Evolutionary conservation across 257 asterid genomes (phyloP).

Genomic region (Scutellaria minor): DNA sequence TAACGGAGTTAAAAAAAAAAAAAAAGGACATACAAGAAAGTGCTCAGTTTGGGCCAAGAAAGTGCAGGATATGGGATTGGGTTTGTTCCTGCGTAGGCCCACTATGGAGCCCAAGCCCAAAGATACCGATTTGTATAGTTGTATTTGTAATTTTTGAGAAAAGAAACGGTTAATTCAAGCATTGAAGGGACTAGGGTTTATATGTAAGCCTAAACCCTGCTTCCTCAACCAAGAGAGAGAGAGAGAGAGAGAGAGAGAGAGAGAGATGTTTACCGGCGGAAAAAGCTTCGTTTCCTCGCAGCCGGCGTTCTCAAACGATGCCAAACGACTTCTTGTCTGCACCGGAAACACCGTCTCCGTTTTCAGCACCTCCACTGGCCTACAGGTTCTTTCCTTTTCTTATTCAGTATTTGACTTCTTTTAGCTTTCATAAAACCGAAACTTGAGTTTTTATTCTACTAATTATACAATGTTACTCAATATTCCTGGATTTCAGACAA

Average conservation of each 20-base stretch:
- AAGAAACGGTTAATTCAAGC: background rate
- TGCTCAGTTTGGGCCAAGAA: no score
- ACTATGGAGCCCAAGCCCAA: no score
- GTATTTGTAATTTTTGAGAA: background rate
- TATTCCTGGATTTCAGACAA: slow-evolving; percentile 47
- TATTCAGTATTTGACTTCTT: background rate
- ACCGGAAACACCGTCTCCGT: slow-evolving; percentile 84
- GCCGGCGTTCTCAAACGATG: slow-evolving; percentile 94
- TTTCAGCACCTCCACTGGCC: slow-evolving; percentile 89
- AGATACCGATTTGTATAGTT: background rate
- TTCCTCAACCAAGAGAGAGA: slow-evolving; percentile 5
- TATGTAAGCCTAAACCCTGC: slow-evolving; percentile 38
- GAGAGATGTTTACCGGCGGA: slow-evolving; percentile 73
- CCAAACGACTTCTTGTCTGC: slow-evolving; percentile 78
- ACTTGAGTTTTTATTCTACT: background rate
- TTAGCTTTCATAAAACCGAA: background rate
- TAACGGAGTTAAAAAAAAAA: no score
- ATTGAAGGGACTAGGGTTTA: slow-evolving; percentile 40
- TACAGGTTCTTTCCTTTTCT: slow-evolving; percentile 54
- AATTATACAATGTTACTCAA: background rate
- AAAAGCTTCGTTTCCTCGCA: slow-evolving; percentile 73
- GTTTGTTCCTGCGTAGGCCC: no score
- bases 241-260: slow-evolving; percentile 12
- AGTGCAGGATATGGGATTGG: no score
- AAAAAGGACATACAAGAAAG: no score